Base-by-base conservation (phyloP, 768 basidiomycete genomes). In the Calocybe gangraenosa region DNA sequence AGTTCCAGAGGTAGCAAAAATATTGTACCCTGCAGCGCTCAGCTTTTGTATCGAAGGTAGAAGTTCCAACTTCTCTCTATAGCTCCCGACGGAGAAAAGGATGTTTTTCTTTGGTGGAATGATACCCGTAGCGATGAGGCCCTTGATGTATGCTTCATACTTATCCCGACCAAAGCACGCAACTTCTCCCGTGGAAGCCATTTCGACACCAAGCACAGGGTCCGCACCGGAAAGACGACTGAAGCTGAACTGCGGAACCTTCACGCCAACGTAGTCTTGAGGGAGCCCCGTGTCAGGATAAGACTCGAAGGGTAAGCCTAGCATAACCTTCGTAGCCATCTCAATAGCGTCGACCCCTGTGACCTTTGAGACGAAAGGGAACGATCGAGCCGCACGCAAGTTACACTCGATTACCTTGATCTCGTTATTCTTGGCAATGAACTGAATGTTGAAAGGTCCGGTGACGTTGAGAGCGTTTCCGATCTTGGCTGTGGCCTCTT, bases 371-470 rank as follows among this genome's bases (percentile, higher is more conserved):
- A 99, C 95, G 73, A 99, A 99, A 33, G 95, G 95, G 81, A 95
- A 97, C 0, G 95, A 97, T 50, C 95, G 82, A 18, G 95, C 95
- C 0, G 96, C 96, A 45, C 95, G 91, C 25, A 99, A 73, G 68
- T 99, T 99, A 69, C 95, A 98, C 65, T 99, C 95, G 64, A 99
- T 99, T 57, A 99, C 95, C 76, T 99, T 99, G 76, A 99, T 98
- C 67, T 97, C 95, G 70, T 97, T 98, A 70, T 99, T 89, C 79
- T 99, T 99, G 40, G 95, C 95, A 57, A 99, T 97, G 70, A 99
- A 97, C 71, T 99, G 95, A 61, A 99, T 99, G 63, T 99, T 99
- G 81, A 87, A 98, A 1, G 95, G 95, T 5, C 95, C 96, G 4
- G 95, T 97, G 37, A 98, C 94, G 61, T 98, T 96, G 47, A 99